Evolutionary conservation across 208 protist species (phyloP).

Genomic region (Trypanosoma grayi): DNA sequence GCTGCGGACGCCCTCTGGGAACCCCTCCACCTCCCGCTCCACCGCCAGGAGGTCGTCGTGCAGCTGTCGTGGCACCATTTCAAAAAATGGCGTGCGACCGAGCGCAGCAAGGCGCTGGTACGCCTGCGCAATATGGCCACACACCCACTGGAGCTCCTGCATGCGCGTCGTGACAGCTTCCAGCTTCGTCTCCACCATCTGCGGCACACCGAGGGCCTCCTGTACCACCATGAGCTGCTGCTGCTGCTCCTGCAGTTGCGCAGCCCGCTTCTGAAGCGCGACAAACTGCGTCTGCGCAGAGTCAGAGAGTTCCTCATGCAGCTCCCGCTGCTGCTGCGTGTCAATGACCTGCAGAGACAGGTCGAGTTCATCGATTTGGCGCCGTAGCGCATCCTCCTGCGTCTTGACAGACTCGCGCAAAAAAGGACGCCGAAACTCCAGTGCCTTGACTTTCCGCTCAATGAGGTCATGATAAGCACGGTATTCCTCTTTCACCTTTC

Average conservation of each 20-base stretch:
- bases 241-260: constrained; percentile 51
- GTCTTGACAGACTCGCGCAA: constrained; percentile 56
- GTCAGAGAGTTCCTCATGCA: constrained; percentile 32
- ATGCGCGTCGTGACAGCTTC: constrained; percentile 80
- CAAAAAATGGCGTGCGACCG: constrained; percentile 91
- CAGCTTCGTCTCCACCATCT: constrained; percentile 50
- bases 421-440: constrained; percentile 76
- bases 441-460: constrained; percentile 82
- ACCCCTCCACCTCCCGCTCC: constrained; percentile 46
- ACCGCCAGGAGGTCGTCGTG: constrained; percentile 75
- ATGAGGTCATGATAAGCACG: constrained; percentile 92
- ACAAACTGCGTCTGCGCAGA: constrained; percentile 63
- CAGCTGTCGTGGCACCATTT: constrained; percentile 90
- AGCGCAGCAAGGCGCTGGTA: constrained; percentile 82
- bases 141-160: constrained; percentile 89
- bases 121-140: constrained; percentile 73
- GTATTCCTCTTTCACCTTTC: constrained; percentile 92
- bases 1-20: constrained; percentile 50
- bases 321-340: constrained; percentile 5
- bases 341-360: constrained; percentile 42
- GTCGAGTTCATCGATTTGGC: constrained; percentile 53
- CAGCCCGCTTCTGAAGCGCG: constrained; percentile 67
- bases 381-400: constrained; percentile 54
- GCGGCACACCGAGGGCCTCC: constrained; percentile 58
- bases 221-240: constrained; percentile 83